Base-by-base conservation (phyloP, 805 yeast genomes). In the Saccharomycopsis javanensis region DNA sequence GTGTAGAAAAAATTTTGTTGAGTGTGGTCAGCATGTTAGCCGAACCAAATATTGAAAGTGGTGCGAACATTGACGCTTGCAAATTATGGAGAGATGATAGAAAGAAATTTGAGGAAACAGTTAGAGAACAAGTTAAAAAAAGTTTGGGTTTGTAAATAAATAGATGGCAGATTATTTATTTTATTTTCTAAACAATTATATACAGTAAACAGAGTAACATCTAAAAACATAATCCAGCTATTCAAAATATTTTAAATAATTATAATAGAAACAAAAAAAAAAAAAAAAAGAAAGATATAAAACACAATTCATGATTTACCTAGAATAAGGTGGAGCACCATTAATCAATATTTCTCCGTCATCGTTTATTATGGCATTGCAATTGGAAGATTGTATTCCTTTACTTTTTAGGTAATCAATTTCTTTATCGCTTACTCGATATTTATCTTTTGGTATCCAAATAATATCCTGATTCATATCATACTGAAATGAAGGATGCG, bases 11-110 rank as follows among this genome's bases (percentile, higher is more conserved):
- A 78, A 94, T 94, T 60, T 74, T 94, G 60, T 72, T 94, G 59
- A 86, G 96, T 69, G 98, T 94, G 23, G 82, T 91, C 78, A 87
- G 96, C 66, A 91, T 94, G 97, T 76, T 94, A 60, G 96, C 97
- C 27, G 96, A 94, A 70, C 98, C 99, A 2, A 94, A 94, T 67
- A 85, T 88, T 33, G 97, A 92, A 69, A 86, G 96, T 65, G 98
- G 97, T 10, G 99, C 99, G 53, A 89, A 94, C 65, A 78, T 82
- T 55, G 86, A 81, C 63, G 86, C 86, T 10, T 76, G 80, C 64
- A 90, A 90, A 69, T 77, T 94, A 61, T 92, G 97, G 96, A 79
- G 99, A 69, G 96, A 88, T 63, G 76, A 88, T 68, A 77, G 91
- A 58, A 79, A 72, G 2, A 84, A 79, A 62, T 94, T 82, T 67